A percentile compares a stretch with the other conserved stretches of the same genome.
phyloP scores from a whole-genome alignment of 169 alveolate species.

The Cyclospora cayetanensis region DNA sequence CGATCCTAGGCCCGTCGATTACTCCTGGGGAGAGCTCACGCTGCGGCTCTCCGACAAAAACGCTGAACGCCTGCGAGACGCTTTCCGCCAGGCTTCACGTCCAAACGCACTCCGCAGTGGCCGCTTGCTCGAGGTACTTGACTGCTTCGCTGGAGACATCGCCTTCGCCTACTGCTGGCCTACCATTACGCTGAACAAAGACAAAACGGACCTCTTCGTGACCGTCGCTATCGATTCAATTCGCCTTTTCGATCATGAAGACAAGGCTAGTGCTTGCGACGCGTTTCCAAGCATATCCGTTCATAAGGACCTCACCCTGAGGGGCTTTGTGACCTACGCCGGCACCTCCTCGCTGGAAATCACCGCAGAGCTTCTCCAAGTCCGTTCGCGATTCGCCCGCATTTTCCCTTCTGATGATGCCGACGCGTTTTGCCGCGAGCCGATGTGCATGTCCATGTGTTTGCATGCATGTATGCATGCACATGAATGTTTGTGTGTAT shows the following conservation, averaged over 20 bases:
- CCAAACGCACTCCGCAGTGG: conserved; percentile 65
- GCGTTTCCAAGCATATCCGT: conserved; percentile 5
- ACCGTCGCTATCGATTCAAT: conserved; percentile 63
- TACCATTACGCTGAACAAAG: not conserved
- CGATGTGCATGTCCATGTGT: not conserved
- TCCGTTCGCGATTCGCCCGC: too few relatives aligned
- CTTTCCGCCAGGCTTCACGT: conserved; percentile 54
- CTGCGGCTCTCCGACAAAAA: not conserved
- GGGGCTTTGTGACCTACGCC: conserved; percentile 42
- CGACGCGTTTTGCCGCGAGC: too few relatives aligned
- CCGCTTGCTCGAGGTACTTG: conserved; percentile 66
- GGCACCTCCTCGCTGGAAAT: conserved; percentile 47
- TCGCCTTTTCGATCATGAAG: not conserved
- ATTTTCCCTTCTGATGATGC: too few relatives aligned
- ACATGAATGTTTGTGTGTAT: too few relatives aligned
- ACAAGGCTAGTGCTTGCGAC: not conserved
- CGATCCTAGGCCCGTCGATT: not conserved
- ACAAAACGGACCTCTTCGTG: conserved; percentile 15
- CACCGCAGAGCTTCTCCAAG: conserved; percentile 57
- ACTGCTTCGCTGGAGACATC: conserved; percentile 71
- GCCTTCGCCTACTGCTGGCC: conserved; percentile 64
- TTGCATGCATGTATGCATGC: not conserved
- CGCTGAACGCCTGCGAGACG: conserved; percentile 39
- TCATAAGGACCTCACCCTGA: conserved; percentile 51
- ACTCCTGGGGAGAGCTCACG: not conserved